Conservation (phyloP, 768 basidiomycete genomes). For the Suillus sp. region DNA sequence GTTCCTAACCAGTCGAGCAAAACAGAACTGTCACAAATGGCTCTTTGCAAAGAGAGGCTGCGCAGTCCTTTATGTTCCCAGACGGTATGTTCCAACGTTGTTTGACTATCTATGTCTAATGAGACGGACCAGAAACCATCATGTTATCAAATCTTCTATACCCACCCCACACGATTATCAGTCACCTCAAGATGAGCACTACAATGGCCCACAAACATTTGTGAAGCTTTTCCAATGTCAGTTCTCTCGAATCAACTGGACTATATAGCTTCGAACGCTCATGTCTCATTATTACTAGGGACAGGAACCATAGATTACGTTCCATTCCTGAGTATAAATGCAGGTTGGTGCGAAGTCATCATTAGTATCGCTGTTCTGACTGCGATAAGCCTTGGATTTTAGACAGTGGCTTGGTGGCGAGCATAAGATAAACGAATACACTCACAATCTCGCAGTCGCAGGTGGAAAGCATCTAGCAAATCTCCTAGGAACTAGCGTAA, state of each 20-base stretch:
- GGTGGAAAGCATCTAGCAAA: constrained; percentile 65
- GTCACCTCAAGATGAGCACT: constrained; percentile 44
- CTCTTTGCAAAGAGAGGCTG: constrained; percentile 67
- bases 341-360: constrained; percentile 41
- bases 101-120: neutral
- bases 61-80: constrained; percentile 76
- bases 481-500: constrained; percentile 58
- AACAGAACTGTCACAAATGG: constrained; percentile 90
- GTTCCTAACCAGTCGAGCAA: neutral
- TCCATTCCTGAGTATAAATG: constrained; percentile 53
- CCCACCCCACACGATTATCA: constrained; percentile 57
- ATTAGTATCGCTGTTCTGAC: constrained; percentile 9
- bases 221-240: constrained; percentile 50
- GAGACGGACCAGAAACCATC: constrained; percentile 54
- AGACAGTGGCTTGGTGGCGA: constrained; percentile 78
- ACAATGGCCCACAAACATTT: constrained; percentile 40
- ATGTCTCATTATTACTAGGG: constrained; percentile 42
- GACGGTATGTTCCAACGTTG: constrained; percentile 37
- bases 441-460: constrained; percentile 62
- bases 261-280: neutral
- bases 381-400: constrained; percentile 63
- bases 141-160: constrained; percentile 58
- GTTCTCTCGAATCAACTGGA: neutral
- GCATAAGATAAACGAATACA: constrained; percentile 67
- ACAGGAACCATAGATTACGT: constrained; percentile 62